Evolutionary conservation across 1,284 basidiomycete species (phyloP), one percentile per base, ranked within the genome.

Genomic region (Fomitopsis betulina): DNA sequence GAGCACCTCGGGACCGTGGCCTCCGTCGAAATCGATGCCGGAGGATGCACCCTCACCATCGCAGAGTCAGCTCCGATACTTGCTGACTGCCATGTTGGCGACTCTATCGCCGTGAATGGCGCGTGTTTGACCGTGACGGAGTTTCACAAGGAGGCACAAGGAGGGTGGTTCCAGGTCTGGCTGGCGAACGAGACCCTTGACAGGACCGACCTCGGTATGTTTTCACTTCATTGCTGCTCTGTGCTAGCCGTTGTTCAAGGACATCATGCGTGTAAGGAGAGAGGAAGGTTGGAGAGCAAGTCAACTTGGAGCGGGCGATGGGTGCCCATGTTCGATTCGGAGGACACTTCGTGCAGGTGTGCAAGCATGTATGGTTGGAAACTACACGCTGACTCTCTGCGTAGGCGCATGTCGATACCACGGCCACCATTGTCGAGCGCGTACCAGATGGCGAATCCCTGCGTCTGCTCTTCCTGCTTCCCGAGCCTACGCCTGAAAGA

Each of bases 241-340:
- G 3, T 4, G 10, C 15, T 13, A 19, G n/a, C 15, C 17, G 2
- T 23, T 19, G 38, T 27, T 38, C n/a, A 56, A n/a, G 3, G 25
- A 47, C 10, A 5, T 13, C 23, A 4, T 12, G 21, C 42, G 15
- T 5, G 27, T 6, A 27, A 91, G 93, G 94, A 45, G 84, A 92
- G 65, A 79, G 93, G 60, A 82, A 82, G 63, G 85, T 89, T 8
- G 93, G 93, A 5, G 89, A 93, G 65, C 81, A 85, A 63, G 85
- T 98, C 56, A 98, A 99, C 74, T 82, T 96, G 54, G 96, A 99
- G 77, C 85, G 96, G 51, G 96, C 96, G 2, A 96, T 99, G 94
- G 87, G 86, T 15, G 88, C 90, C 1, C 91, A 96, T 75, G 87
- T 87, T 10, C 81, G 96, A 47, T 98, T 99, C 68, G 96, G 96